Evolutionary conservation across 2,329 filamentous ascomycete genomes (phyloP).

Genomic region (Leptographium galeiforme): DNA sequence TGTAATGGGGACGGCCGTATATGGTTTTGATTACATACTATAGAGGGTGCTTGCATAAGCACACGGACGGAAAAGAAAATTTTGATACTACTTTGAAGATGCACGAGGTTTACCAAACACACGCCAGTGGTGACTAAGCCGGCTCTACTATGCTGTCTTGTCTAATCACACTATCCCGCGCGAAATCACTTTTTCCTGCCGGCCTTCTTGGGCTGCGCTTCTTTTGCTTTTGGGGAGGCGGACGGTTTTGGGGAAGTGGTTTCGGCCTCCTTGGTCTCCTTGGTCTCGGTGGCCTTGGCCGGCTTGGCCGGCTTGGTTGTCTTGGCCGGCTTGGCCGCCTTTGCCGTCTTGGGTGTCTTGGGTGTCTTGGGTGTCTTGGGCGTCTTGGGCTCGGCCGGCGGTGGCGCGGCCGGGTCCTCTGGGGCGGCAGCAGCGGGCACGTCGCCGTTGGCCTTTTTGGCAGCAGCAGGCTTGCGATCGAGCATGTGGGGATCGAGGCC

Average conservation of each 20-base stretch:
- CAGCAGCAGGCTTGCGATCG: conserved; percentile 18
- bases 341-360: conserved; percentile 5
- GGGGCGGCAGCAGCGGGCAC: neutral
- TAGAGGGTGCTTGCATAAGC: neutral
- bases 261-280: conserved; percentile 9
- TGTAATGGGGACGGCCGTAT: neutral
- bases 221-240: conserved; percentile 7
- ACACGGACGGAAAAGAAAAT: neutral
- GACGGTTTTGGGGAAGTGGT: too few species aligned
- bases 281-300: too few species aligned
- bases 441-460: neutral
- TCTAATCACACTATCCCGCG: neutral
- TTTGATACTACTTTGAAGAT: neutral
- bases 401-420: neutral
- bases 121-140: neutral
- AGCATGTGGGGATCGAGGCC: conserved; percentile 58
- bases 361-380: conserved; percentile 8
- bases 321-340: conserved; percentile 3
- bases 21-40: conserved; percentile 1
- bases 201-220: neutral
- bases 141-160: neutral
- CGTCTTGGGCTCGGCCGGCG: neutral
- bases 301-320: too few species aligned
- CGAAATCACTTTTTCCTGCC: neutral
- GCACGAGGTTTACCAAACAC: too few species aligned